Evolutionary conservation across 352 stramenopile genomes (phyloP).

Genomic region (Phytopythium mirpurense): DNA sequence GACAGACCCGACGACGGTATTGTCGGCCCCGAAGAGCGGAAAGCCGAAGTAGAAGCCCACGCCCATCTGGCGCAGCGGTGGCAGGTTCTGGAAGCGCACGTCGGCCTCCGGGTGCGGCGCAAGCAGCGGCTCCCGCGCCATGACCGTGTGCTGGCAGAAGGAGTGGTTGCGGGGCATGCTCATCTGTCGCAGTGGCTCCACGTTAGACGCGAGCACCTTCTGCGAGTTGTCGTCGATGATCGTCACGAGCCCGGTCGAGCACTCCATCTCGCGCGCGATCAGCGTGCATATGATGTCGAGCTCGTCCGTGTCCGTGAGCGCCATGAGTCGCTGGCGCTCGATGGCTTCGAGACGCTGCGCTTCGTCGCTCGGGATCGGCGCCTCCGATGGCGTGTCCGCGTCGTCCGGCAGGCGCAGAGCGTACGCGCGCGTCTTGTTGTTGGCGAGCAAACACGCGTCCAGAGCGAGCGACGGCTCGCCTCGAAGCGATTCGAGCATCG

Average conservation of each 20-base stretch:
- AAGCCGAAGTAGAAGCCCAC: constrained; percentile 58
- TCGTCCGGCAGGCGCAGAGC: constrained; percentile 22
- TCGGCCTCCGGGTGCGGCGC: constrained; percentile 53
- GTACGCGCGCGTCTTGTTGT: constrained; percentile 28
- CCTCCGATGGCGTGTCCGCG: constrained; percentile 12
- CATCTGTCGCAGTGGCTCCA: constrained; percentile 16
- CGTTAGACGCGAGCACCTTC: constrained; percentile 36
- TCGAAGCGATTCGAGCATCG: constrained; percentile 5
- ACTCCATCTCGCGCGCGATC: constrained; percentile 27
- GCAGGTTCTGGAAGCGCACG: constrained; percentile 33
- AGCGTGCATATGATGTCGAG: constrained; percentile 50
- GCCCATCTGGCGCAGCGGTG: constrained; percentile 20
- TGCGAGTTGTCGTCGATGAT: constrained; percentile 35
- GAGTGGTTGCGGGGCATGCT: constrained; percentile 34
- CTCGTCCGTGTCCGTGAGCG: constrained; percentile 29
- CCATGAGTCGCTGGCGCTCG: constrained; percentile 23
- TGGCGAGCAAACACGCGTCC: constrained; percentile 24
- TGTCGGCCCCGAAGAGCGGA: constrained; percentile 22
- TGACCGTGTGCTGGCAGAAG: constrained; percentile 52
- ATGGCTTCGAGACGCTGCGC: constrained; percentile 12
- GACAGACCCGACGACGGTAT: constrained; percentile 41
- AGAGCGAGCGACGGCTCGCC: constrained; percentile 13
- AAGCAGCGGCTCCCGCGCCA: constrained; percentile 39
- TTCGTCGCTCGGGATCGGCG: constrained; percentile 28
- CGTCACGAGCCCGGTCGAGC: constrained; percentile 36